Evolutionary conservation across 2,329 filamentous ascomycete genomes (phyloP), one percentile per base, ranked within the genome.

Genomic region (Endoconidiophora laricicola): DNA sequence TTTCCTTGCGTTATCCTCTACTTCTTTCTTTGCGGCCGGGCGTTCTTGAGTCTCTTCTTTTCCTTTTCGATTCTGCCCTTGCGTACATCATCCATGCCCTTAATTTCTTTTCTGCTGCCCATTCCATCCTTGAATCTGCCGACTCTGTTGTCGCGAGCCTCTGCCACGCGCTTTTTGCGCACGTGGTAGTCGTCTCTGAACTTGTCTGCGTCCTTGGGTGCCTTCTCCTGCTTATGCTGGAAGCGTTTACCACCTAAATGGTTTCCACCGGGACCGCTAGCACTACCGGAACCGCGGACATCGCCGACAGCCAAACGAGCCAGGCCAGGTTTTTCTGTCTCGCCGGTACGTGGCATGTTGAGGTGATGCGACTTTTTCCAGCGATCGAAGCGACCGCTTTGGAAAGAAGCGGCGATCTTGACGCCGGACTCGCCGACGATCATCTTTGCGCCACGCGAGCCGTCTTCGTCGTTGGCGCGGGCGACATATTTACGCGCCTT

Each of bases 401-500:
- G 81, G 76, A 98, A 96, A 54, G 75, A 83, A 43, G 91, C 87
- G 1, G 91, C 86, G 58, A 98, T 95, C 71, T 95, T 96, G 69
- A 90, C 86, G 49, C 91, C 91, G 60, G 79, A 86, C 68, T 98
- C 91, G 59, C 91, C 88, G 55, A 78, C 75, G 51, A 95, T 81
- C 68, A 95, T 81, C 60, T 74, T 75, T 53, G 67, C 63, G 44
- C 75, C 74, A 60, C 80, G 81, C 58, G 71, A 93, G 38, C 91
- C 91, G 66, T 98, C 93, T 58, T 94, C 85, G 66, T 98, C 91
- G 70, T 98, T 96, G 58, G 79, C 79, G 36, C 85, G 78, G 10
- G 85, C 73, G 36, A 98, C 90, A 67, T 96, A 98, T 67, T 95
- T 96, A 67, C 85, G 93, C 60, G 79, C 78, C 65, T 94, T 94